phyloP scores from a whole-genome alignment of 495 filamentous ascomycete species.

The Annulohypoxylon stygium region DNA sequence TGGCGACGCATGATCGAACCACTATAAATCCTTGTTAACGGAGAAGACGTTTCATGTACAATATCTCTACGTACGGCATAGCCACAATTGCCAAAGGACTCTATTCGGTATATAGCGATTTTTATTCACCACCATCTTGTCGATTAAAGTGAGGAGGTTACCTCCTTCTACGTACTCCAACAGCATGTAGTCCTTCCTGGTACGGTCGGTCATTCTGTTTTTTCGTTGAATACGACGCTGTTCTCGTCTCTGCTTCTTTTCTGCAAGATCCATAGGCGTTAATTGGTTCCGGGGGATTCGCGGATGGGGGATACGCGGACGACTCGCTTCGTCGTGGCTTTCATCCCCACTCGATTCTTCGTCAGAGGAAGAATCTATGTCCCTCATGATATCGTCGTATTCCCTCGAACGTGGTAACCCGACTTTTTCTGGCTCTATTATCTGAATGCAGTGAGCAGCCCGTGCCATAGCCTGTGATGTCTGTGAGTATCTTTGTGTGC shows the following conservation, averaged over 20 bases:
- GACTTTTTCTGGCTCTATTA: neutral
- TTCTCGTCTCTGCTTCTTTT: neutral
- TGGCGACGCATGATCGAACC: constrained; percentile 28
- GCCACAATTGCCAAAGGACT: constrained; percentile 37
- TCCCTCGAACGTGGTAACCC: neutral
- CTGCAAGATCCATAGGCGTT: neutral
- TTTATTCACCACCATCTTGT: neutral
- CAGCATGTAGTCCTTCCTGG: constrained; percentile 26
- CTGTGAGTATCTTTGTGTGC: constrained; percentile 6
- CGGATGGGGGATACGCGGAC: neutral
- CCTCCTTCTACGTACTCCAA: constrained; percentile 34
- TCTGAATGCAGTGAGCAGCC: constrained; percentile 31
- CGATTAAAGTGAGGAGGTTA: constrained; percentile 8
- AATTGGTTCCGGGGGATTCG: neutral
- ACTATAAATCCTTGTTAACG: constrained; percentile 14
- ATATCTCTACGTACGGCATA: constrained; percentile 33
- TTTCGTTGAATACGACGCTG: neutral
- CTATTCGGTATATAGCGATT: constrained; percentile 10
- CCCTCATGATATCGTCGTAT: neutral
- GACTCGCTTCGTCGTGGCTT: neutral
- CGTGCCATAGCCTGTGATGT: constrained; percentile 4
- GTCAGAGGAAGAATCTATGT: constrained; percentile 17
- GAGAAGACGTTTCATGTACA: neutral
- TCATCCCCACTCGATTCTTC: constrained; percentile 32
- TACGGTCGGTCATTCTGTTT: neutral